Base-by-base conservation (phyloP, 169 alveolate genomes). In the Eimeria maxima region DNA sequence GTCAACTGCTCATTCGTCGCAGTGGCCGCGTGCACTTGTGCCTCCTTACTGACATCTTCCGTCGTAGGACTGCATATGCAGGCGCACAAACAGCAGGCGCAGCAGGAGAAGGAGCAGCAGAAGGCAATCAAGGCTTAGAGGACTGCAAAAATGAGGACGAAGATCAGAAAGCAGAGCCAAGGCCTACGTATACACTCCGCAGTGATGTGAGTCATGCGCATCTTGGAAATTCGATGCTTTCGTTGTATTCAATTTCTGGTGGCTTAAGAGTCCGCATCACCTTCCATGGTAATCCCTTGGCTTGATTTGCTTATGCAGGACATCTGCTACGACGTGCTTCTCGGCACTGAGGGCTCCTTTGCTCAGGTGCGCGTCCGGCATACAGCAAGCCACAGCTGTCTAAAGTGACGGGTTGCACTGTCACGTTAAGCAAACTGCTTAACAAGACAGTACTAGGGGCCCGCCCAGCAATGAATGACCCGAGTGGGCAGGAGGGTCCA, bases 21-120 rank as follows among this genome's bases (percentile, higher is more conserved):
- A 93, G 96, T 47, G 96, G 96, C 57, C 92, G 96, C 22, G 96
- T 93, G 60, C 87, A 93, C 76, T 71, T 93, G 65, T 90, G 96
- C 42, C 88, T 93, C 53, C 93, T 93, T 27, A 73, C 87, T 38
- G 78, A 71, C 14, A 47, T 20, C 38, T 16, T 78, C n/a, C 24
- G 63, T 44, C n/a, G 22, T 24, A 55, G 63, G 38, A 47, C 24
- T 44, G 93, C 71, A 24, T 44, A 16, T 38, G 33, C 67, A 47
- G 65, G 27, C 22, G 88, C 47, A 27, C 53, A 13, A 8, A 80
- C 90, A 81, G 38, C 42, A 81, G 71, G 7, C 24, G 73, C 86
- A 20, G 42, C 38, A 7, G 33, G 42, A 74, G 78, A 5, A 47
- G 47, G 44, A 13, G 76, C 45, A 27, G 69, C 42, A 7, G 89